These are phyloP conservation scores for Nidula microcarpa DNA, from an alignment of 768 basidiomycete genomes.

Conservation along the genomic window DNA sequence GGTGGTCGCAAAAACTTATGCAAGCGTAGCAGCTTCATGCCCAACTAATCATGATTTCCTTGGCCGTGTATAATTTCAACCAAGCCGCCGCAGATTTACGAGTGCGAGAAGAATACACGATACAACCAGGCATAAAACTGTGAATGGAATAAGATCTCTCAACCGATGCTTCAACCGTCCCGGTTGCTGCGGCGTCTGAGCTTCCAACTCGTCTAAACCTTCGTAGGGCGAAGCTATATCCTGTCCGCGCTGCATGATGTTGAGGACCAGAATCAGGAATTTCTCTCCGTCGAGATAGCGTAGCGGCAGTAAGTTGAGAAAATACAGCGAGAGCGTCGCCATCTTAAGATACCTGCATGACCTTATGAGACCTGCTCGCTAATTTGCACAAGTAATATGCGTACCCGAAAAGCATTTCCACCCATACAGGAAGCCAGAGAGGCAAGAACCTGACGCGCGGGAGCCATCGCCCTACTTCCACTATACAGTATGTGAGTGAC, in stretches of 20 bases:
- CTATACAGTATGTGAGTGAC: slow-evolving; percentile 25
- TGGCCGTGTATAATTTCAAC: neutral
- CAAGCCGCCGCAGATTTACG: too few species aligned
- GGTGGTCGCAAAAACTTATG: neutral
- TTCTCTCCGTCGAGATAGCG: slow-evolving; percentile 69
- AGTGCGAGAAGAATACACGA: too few species aligned
- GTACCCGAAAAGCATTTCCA: slow-evolving; percentile 50
- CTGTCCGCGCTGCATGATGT: neutral
- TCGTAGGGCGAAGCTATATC: too few species aligned
- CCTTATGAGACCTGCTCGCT: too few species aligned
- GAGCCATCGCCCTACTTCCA: slow-evolving; percentile 45
- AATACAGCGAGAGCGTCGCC: slow-evolving; percentile 72
- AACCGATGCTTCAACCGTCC: too few species aligned
- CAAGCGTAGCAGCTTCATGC: neutral
- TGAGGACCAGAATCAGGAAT: slow-evolving; percentile 35
- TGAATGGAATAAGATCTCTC: too few species aligned
- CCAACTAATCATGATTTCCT: neutral
- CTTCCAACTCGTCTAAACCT: too few species aligned
- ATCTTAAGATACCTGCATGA: slow-evolving; percentile 52
- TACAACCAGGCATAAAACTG: too few species aligned
- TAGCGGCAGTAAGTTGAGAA: slow-evolving; percentile 81
- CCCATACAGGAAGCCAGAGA: slow-evolving; percentile 32
- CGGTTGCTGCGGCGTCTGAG: too few species aligned
- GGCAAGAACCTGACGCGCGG: slow-evolving; percentile 42
- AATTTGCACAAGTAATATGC: slow-evolving; percentile 15